phyloP scores from a whole-genome alignment of 805 yeast species.

The Saccharomycopsis selenospora region DNA sequence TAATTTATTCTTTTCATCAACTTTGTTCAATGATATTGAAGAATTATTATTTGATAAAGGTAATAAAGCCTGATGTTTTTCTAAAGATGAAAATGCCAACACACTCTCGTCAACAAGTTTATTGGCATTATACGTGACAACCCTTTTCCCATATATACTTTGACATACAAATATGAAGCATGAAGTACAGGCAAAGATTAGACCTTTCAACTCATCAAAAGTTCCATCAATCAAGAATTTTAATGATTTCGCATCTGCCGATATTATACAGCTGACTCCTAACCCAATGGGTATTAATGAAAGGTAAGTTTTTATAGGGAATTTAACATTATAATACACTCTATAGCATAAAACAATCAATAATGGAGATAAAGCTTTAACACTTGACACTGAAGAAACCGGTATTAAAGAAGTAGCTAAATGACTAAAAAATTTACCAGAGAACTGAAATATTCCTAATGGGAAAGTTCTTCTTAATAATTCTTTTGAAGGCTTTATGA shows the following conservation, averaged over 20 bases:
- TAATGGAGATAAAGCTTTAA: slow-evolving; percentile 84
- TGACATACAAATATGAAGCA: slow-evolving; percentile 62
- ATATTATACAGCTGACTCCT: slow-evolving; percentile 80
- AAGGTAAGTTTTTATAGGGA: slow-evolving; percentile 58
- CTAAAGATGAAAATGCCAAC: slow-evolving; percentile 5
- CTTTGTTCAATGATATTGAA: slow-evolving; percentile 1
- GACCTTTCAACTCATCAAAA: slow-evolving; percentile 25
- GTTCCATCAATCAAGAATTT: background rate
- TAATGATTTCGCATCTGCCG: slow-evolving; percentile 29
- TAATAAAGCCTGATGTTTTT: slow-evolving; percentile 4
- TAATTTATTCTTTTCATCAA: slow-evolving; percentile 7
- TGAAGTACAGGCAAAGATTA: slow-evolving; percentile 33
- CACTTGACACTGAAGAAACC: slow-evolving; percentile 86
- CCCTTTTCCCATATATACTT: slow-evolving; percentile 68
- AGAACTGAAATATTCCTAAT: slow-evolving; percentile 88
- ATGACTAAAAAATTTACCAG: slow-evolving; percentile 86
- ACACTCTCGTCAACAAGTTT: slow-evolving; percentile 6
- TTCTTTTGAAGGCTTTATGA: slow-evolving; percentile 46
- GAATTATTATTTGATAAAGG: slow-evolving; percentile 2
- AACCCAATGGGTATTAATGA: slow-evolving; percentile 70
- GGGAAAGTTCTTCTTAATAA: slow-evolving; percentile 69
- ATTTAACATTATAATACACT: slow-evolving; percentile 47
- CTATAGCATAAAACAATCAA: slow-evolving; percentile 78
- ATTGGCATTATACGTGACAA: slow-evolving; percentile 37
- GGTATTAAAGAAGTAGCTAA: slow-evolving; percentile 85